Evolutionary conservation across 2,329 filamentous ascomycete genomes (phyloP).

Genomic region (Colletotrichum shisoi): DNA sequence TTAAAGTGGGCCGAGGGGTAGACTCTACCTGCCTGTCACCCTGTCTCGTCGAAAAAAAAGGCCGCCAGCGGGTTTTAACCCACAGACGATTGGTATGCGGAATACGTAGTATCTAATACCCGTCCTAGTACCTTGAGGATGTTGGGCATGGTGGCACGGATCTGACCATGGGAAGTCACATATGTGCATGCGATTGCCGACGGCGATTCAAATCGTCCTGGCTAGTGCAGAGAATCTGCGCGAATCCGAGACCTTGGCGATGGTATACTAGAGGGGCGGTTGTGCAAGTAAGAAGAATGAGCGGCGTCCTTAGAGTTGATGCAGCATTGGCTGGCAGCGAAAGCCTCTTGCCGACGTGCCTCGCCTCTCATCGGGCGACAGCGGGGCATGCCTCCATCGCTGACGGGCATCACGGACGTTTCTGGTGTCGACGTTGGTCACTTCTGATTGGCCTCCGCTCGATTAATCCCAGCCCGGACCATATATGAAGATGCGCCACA

Average conservation of each 20-base stretch:
- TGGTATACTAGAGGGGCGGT: constrained; percentile 3
- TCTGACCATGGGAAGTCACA: constrained; percentile 47
- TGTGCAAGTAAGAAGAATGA: constrained; percentile 5
- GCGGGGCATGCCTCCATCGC: constrained; percentile 36
- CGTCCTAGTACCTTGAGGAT: neutral
- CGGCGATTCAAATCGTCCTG: constrained; percentile 38
- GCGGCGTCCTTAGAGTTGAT: constrained; percentile 1
- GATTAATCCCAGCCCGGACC: constrained; percentile 43
- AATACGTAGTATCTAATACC: constrained; percentile 1
- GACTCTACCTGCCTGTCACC: constrained; percentile 14
- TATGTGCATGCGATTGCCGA: constrained; percentile 46
- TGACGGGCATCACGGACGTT: constrained; percentile 42
- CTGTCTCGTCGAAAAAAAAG: constrained; percentile 13
- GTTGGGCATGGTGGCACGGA: constrained; percentile 42
- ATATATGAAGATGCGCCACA: constrained; percentile 49
- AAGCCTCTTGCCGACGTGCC: constrained; percentile 15
- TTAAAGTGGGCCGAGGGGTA: no score
- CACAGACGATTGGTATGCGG: constrained; percentile 17
- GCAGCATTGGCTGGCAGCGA: constrained; percentile 15
- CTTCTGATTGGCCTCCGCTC: constrained; percentile 45
- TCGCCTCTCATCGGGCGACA: constrained; percentile 29
- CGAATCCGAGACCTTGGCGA: constrained; percentile 32
- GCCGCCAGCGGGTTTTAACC: constrained; percentile 16
- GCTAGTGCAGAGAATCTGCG: constrained; percentile 25
- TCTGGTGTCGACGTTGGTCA: constrained; percentile 17